Percentiles rank a stretch among this genome's conserved stretches.
Conservation (phyloP, 73 alveolate species). For the Blepharisma stoltei region DNA sequence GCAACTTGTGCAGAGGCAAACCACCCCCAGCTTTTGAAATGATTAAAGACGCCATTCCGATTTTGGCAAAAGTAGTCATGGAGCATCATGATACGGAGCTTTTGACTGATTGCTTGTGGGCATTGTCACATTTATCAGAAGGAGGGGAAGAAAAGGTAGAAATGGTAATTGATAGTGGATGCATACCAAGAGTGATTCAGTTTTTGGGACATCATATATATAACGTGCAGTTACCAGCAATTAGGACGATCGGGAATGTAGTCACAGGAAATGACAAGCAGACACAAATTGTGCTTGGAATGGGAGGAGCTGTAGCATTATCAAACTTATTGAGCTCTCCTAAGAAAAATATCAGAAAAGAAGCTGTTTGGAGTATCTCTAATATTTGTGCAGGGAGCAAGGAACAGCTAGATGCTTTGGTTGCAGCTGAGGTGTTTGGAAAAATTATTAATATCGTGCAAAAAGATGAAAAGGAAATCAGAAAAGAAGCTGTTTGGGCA, state of each 20-base stretch:
- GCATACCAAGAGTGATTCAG: constrained; percentile 68
- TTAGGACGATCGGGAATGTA: constrained; percentile 94
- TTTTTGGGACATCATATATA: constrained; percentile 65
- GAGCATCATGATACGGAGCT: constrained; percentile 77
- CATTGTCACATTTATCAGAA: constrained; percentile 85
- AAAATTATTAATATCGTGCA: constrained; percentile 56
- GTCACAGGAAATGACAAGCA: constrained; percentile 85
- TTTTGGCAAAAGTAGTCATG: constrained; percentile 71
- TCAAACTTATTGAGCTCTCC: constrained; percentile 63
- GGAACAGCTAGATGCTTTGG: constrained; percentile 64
- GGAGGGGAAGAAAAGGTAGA: constrained; percentile 84
- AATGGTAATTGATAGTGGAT: constrained; percentile 68
- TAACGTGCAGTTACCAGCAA: constrained; percentile 67
- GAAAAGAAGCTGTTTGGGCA: constrained; percentile 92
- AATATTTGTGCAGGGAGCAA: constrained; percentile 96
- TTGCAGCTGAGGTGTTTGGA: constrained; percentile 56
- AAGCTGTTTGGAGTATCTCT: constrained; percentile 91
- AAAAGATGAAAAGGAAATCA: constrained; percentile 71
- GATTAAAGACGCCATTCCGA: constrained; percentile 71
- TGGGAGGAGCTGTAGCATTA: constrained; percentile 74
- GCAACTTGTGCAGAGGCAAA: constrained; percentile 91
- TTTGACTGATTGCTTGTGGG: constrained; percentile 88
- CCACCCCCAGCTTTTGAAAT: constrained; percentile 80
- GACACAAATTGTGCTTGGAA: constrained; percentile 77
- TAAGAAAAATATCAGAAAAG: constrained; percentile 83